Conservation (phyloP, 495 filamentous ascomycete genomes). For the Cairneyella variabilis region DNA sequence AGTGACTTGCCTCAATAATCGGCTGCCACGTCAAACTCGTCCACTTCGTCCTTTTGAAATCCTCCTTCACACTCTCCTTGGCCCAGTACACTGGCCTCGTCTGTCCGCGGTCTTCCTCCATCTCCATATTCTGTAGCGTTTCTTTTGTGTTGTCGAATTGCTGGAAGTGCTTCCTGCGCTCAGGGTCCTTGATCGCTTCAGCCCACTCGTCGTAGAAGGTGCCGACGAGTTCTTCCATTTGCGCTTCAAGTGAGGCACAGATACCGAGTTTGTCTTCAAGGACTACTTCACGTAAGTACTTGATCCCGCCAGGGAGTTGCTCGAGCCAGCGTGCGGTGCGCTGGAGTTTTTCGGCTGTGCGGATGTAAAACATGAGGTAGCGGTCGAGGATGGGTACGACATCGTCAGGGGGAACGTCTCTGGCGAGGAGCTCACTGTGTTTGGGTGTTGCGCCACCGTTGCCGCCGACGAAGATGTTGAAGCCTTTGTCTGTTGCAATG, state of each 20-base stretch:
- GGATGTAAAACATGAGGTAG: constrained; percentile 95
- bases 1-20: constrained; percentile 68
- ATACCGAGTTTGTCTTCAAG: constrained; percentile 90
- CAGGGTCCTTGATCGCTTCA: constrained; percentile 69
- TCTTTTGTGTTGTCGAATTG: constrained; percentile 89
- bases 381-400: constrained; percentile 85
- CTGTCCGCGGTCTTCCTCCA: constrained; percentile 72
- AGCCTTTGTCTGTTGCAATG: constrained; percentile 92
- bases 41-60: constrained; percentile 78
- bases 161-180: constrained; percentile 66
- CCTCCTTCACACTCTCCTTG: constrained; percentile 58
- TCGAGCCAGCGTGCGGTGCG: constrained; percentile 94
- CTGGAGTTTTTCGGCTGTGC: constrained; percentile 92
- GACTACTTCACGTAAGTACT: constrained; percentile 79
- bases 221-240: constrained; percentile 86
- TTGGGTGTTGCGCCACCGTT: constrained; percentile 88
- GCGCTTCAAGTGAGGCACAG: constrained; percentile 76
- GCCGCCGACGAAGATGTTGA: constrained; percentile 90
- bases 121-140: constrained; percentile 64
- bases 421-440: constrained; percentile 85
- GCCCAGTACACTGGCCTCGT: constrained; percentile 81
- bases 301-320: constrained; percentile 78
- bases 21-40: constrained; percentile 78
- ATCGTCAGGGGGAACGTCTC: constrained; percentile 83
- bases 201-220: constrained; percentile 97